These are phyloP conservation scores for Magnaporthiopsis rhizophila DNA, from an alignment of 2,329 filamentous ascomycete genomes.

Conservation along the genomic window DNA sequence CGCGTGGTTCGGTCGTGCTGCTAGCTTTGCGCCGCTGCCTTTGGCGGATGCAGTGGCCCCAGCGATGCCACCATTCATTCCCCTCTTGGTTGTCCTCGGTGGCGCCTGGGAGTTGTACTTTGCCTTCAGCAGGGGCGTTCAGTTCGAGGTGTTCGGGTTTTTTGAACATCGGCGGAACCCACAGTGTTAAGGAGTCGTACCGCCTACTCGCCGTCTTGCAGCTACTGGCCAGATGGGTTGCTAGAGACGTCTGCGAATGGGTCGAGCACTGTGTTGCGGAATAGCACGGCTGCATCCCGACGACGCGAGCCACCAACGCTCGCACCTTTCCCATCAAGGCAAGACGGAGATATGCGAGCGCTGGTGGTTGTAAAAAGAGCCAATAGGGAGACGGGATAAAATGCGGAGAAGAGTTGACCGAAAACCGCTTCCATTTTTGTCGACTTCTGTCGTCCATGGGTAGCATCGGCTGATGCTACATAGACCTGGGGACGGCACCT, in stretches of 20 bases:
- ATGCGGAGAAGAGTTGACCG: background rate
- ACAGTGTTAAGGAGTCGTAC: background rate
- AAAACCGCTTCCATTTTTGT: background rate
- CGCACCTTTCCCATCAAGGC: background rate
- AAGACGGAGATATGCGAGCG: background rate
- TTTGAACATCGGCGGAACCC: background rate
- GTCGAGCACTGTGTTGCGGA: background rate
- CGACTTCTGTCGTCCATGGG: no score
- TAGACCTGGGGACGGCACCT: background rate
- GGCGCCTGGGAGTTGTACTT: background rate
- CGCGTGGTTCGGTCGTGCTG: no score
- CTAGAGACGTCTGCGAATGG: background rate
- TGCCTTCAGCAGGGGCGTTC: no score
- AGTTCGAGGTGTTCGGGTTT: no score
- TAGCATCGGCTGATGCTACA: background rate
- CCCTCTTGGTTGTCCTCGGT: background rate
- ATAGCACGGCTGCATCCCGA: background rate
- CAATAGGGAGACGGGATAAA: background rate
- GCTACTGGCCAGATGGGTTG: background rate
- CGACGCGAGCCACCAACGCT: no score
- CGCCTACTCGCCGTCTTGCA: background rate
- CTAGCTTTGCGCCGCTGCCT: no score
- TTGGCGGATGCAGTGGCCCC: no score
- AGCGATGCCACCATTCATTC: background rate
- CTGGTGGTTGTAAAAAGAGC: no score